These are phyloP conservation scores for Vachellia pachyceras DNA, from an alignment of 306 rosid species.

Conservation along the genomic window DNA sequence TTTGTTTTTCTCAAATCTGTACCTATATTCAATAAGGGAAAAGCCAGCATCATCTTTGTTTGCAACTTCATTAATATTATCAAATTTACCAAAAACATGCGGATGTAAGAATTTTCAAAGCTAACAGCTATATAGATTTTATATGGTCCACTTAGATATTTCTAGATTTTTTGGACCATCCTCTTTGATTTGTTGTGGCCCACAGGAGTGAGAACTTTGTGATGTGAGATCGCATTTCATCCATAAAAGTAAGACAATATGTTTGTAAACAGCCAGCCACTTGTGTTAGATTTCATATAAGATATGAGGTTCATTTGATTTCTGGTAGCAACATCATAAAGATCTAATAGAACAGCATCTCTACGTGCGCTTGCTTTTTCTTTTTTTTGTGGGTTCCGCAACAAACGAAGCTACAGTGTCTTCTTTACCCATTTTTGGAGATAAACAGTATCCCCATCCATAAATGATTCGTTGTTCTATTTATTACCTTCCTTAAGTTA, in stretches of 20 bases:
- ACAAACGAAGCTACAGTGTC: not conserved
- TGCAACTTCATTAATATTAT: not conserved
- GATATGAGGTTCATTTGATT: not conserved
- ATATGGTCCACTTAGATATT: not conserved
- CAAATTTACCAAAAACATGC: not conserved
- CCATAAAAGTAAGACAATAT: not conserved
- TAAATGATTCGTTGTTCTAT: not conserved
- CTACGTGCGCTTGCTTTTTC: not conserved
- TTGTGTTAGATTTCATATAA: not conserved
- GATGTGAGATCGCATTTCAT: not conserved
- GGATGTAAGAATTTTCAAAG: not conserved
- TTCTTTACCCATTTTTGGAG: not conserved
- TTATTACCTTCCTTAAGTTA: not conserved
- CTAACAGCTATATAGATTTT: not conserved
- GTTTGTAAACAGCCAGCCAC: not conserved
- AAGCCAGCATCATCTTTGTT: not conserved
- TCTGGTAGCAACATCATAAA: not conserved
- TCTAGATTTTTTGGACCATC: not conserved
- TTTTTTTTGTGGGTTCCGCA: not conserved
- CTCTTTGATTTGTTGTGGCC: not conserved
- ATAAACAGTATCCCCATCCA: not conserved
- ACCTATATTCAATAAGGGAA: not conserved
- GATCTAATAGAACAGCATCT: not conserved
- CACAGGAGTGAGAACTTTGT: not conserved
- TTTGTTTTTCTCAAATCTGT: not conserved